These are phyloP conservation scores for Alloteropsis semialata DNA, from an alignment of 176 grass and related monocot species.

Conservation along the genomic window DNA sequence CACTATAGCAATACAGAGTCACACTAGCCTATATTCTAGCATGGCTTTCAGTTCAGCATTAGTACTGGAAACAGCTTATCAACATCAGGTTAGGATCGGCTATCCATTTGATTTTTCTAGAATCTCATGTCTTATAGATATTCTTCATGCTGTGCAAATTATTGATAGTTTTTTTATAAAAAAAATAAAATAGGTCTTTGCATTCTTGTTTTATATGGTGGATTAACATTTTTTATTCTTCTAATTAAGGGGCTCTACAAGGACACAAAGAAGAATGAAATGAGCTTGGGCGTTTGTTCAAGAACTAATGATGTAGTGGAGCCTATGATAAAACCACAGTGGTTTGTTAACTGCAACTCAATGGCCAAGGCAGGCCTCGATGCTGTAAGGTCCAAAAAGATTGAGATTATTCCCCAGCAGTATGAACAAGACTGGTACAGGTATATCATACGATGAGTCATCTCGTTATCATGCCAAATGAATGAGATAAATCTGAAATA, in stretches of 20 bases:
- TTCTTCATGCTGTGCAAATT: background rate
- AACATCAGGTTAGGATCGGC: background rate
- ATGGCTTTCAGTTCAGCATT: background rate
- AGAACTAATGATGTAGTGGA: too few species aligned
- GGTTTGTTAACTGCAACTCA: too few species aligned
- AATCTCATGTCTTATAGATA: background rate
- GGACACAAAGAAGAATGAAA: too few species aligned
- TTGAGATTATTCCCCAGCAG: too few species aligned
- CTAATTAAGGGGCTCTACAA: too few species aligned
- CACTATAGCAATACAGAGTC: background rate
- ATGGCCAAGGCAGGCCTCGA: too few species aligned
- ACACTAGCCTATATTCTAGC: background rate
- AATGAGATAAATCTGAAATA: background rate
- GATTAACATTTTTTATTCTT: slow-evolving; percentile 16
- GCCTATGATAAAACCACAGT: too few species aligned
- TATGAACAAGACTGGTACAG: too few species aligned
- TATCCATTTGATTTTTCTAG: background rate
- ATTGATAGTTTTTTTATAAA: background rate
- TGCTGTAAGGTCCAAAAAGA: too few species aligned
- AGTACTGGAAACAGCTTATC: background rate
- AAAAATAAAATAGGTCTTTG: background rate
- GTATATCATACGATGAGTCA: slow-evolving; percentile 28
- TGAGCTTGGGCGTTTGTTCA: too few species aligned
- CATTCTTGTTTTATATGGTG: background rate
- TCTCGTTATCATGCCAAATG: background rate